These are phyloP conservation scores for Acrasis kona DNA, from an alignment of 78 protist genomes.

Conservation along the genomic window DNA sequence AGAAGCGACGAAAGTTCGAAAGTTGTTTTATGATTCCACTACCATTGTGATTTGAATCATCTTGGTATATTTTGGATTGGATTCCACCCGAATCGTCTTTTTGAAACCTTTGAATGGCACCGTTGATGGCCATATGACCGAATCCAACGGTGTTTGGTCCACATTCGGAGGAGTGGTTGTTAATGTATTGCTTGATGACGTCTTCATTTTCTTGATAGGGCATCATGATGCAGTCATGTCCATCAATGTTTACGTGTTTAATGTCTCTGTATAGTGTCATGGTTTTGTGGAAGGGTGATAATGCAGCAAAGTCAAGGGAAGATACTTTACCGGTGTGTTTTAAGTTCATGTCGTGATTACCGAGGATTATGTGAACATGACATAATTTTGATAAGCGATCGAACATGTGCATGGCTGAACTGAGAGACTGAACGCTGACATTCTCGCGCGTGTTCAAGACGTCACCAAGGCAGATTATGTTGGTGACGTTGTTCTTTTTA, in stretches of 20 bases:
- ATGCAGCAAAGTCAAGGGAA: not conserved
- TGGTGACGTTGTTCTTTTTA: not conserved
- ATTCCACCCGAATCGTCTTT: not conserved
- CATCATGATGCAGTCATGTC: not conserved
- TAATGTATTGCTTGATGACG: not conserved
- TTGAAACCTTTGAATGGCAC: not conserved
- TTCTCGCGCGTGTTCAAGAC: conserved; percentile 1
- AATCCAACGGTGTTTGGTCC: not conserved
- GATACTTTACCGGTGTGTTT: not conserved
- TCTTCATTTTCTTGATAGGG: not conserved
- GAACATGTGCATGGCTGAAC: not conserved
- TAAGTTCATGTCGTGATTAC: not conserved
- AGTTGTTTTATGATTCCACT: no score
- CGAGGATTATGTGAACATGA: not conserved
- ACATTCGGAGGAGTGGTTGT: not conserved
- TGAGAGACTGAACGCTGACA: not conserved
- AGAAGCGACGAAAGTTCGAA: not conserved
- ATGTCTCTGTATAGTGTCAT: not conserved
- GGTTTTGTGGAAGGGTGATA: not conserved
- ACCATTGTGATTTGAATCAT: not conserved
- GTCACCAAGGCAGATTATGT: not conserved
- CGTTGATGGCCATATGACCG: not conserved
- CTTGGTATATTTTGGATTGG: not conserved
- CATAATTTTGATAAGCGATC: not conserved
- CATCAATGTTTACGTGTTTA: not conserved